Conservation (phyloP, 805 yeast genomes). For the Kluyveromyces aestuarii region DNA sequence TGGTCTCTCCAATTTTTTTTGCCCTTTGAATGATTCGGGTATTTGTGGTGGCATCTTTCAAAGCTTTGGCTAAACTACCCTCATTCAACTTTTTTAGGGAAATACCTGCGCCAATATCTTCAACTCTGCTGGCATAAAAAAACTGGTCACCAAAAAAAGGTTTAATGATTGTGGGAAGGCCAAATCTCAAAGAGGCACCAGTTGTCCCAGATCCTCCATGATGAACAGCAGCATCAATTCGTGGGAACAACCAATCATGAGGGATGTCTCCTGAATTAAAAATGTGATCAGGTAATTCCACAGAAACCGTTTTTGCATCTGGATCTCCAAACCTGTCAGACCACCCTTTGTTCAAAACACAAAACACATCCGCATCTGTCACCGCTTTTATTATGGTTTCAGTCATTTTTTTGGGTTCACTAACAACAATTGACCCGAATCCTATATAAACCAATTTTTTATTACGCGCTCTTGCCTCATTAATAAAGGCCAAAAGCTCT, state of each 20-base stretch:
- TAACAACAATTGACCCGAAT: constrained; percentile 90
- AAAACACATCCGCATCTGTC: constrained; percentile 66
- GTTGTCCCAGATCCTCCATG: constrained; percentile 98
- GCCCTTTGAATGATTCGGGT: constrained; percentile 64
- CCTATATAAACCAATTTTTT: constrained; percentile 86
- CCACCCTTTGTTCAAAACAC: constrained; percentile 93
- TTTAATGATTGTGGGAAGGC: constrained; percentile 81
- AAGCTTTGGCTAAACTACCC: constrained; percentile 54
- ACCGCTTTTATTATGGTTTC: constrained; percentile 74
- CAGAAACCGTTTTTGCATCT: constrained; percentile 25
- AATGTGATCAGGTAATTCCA: constrained; percentile 52
- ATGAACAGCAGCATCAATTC: constrained; percentile 88
- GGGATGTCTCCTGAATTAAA: constrained; percentile 68
- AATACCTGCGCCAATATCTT: constrained; percentile 82
- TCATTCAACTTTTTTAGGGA: constrained; percentile 59
- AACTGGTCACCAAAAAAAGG: constrained; percentile 97
- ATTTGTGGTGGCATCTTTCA: constrained; percentile 59
- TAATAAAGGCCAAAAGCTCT: constrained; percentile 49
- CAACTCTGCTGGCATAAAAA: constrained; percentile 80
- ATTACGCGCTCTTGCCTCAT: constrained; percentile 45
- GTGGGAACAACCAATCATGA: constrained; percentile 90
- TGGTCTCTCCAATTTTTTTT: constrained; percentile 46
- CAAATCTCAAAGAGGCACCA: constrained; percentile 81
- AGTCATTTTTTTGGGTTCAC: constrained; percentile 71
- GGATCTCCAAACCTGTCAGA: constrained; percentile 54